These are phyloP conservation scores for Cyclanthera cordifolia DNA, from an alignment of 306 rosid species.

Conservation along the genomic window DNA sequence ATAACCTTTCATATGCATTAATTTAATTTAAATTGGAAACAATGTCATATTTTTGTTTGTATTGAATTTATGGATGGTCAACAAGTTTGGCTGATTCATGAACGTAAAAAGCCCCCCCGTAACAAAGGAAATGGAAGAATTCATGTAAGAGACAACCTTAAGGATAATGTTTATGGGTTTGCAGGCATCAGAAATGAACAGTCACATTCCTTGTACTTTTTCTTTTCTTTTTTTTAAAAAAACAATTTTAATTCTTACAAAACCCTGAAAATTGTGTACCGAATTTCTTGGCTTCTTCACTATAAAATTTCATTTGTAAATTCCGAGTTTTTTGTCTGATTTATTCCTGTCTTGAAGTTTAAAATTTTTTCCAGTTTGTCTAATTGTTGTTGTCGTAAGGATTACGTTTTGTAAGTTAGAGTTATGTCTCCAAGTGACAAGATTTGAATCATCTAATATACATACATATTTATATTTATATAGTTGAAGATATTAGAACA, in stretches of 20 bases:
- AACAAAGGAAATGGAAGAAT: slow-evolving; percentile 8
- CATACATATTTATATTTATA: too few relatives aligned
- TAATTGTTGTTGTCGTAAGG: too few relatives aligned
- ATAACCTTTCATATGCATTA: background rate
- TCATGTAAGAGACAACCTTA: background rate
- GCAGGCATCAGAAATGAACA: slow-evolving; percentile 4
- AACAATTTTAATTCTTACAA: background rate
- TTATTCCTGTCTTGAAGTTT: too few relatives aligned
- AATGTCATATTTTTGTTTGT: background rate
- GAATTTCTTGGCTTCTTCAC: background rate
- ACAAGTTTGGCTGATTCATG: slow-evolving; percentile 4
- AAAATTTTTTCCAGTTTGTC: too few relatives aligned
- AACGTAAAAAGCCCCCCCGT: background rate
- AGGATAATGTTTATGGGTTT: background rate
- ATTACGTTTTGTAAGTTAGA: too few relatives aligned
- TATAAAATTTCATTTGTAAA: background rate
- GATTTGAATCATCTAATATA: too few relatives aligned
- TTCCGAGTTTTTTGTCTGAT: background rate
- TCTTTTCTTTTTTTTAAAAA: too few relatives aligned
- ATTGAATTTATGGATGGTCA: background rate
- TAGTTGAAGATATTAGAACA: too few relatives aligned
- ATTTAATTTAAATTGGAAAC: too few relatives aligned
- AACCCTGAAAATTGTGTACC: background rate
- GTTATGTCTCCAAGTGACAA: too few relatives aligned
- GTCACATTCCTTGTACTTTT: background rate